Conservation (phyloP, 331 rosid genomes). For the Phaseolus coccineus region DNA sequence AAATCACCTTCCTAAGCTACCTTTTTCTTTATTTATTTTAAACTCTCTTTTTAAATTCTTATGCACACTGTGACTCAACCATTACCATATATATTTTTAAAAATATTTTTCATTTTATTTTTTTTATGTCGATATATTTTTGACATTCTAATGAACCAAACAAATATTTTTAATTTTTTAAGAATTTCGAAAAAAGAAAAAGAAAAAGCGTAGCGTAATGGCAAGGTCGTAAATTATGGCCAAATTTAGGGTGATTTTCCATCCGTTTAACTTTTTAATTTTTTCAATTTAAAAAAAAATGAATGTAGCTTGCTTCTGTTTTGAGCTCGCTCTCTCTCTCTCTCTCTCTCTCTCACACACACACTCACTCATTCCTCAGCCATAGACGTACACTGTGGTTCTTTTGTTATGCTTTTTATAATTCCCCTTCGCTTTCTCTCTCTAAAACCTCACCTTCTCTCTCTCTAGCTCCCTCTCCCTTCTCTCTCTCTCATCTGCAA, state of each 20-base stretch:
- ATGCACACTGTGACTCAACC: too few relatives aligned
- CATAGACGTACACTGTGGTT: slow-evolving; percentile 49
- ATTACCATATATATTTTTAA: too few relatives aligned
- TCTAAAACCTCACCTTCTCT: slow-evolving; percentile 41
- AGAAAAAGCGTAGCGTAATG: slow-evolving; percentile 33
- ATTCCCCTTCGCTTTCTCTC: slow-evolving; percentile 48
- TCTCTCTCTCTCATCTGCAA: slow-evolving; percentile 68
- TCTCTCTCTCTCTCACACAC: background rate
- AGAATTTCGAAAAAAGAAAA: background rate
- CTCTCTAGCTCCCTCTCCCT: slow-evolving; percentile 53
- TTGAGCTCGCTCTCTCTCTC: background rate
- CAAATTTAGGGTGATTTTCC: slow-evolving; percentile 10
- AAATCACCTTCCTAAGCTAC: slow-evolving; percentile 17
- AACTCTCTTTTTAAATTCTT: background rate
- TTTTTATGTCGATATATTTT: background rate
- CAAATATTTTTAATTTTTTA: background rate
- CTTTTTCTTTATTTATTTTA: background rate
- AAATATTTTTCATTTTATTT: too few relatives aligned
- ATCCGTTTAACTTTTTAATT: slow-evolving; percentile 33
- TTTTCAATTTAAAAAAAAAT: background rate
- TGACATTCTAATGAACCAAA: background rate
- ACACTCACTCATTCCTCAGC: slow-evolving; percentile 46
- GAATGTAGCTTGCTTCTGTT: slow-evolving; percentile 46
- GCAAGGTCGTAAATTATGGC: slow-evolving; percentile 40
- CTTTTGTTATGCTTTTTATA: slow-evolving; percentile 41